Base-by-base conservation (phyloP, 192 early-diverging fungal species). In the Backusella tarrabulga region DNA sequence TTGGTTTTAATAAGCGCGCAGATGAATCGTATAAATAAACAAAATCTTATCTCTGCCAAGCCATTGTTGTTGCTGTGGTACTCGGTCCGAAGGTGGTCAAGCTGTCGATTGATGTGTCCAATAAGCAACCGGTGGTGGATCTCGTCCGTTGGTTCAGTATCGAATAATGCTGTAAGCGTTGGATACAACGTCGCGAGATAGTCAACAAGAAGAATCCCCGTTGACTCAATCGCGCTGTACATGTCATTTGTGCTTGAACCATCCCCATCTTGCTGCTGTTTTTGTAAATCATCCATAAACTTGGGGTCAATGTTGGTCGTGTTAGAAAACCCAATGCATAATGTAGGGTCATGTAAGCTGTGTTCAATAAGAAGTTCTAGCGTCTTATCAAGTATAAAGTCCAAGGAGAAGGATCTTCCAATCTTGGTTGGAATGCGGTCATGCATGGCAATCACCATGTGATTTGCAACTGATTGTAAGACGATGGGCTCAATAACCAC, bases 381-480 rank as follows among this genome's bases (percentile, higher is more conserved):
- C 50, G 66, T 34, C 40, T 75, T 75, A 17, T 75, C 74, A 32
- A 75, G 66, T 7, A 75, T 15, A 40, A 75, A 75, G 34, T 75
- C 74, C 8, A 75, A 17, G 34, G 74, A 75, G 29, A 17, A 67
- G 11, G 15, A 66, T 19, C 40, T 46, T 42, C 41, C 71, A 44
- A 46, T 34, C 12, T 54, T 44, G 29, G 41, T 40, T 14, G 74
- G 63, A 46, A 66, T 15, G 29, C 74, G 60, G 63, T 75, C 60
- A n/a, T 75, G 41, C 23, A 75, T 75, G 26, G 21, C 71, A 21
- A 72, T 32, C 26, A 32, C 71, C 41, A 72, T 44, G 6, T 72
- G 71, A 26, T 72, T 72, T 5, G 71, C 71, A 6, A 72, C 71
- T 46, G 71, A 72, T 34, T 72, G 71, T 6, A 72, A 21, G 17